Percentiles rank a stretch among this genome's conserved stretches.
Evolutionary conservation across 306 rosid species (phyloP).

Genomic region (Lathyrus oleraceus): DNA sequence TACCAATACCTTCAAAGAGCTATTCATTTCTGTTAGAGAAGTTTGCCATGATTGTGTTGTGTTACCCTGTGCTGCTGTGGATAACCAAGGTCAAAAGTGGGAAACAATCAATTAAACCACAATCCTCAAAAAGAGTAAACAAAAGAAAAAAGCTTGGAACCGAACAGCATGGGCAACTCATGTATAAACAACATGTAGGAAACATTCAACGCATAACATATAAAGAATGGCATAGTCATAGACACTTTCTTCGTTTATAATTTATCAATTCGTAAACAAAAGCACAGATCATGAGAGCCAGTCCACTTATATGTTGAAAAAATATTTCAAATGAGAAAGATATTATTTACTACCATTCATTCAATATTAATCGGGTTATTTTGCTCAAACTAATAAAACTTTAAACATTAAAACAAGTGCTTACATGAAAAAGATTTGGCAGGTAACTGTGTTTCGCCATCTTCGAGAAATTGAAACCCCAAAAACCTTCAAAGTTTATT

Average conservation of each 20-base stretch:
- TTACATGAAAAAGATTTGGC: conserved; percentile 60
- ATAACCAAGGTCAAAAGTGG: conserved; percentile 33
- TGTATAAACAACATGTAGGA: conserved; percentile 10
- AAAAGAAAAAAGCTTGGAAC: conserved; percentile 20
- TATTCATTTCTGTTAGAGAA: conserved; percentile 49
- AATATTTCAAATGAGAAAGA: conserved; percentile 11
- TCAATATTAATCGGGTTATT: neutral
- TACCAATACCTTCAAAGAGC: conserved; percentile 63
- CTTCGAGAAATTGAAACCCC: conserved; percentile 76
- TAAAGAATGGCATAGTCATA: conserved; percentile 8
- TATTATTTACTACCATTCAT: conserved; percentile 8
- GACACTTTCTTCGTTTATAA: conserved; percentile 11
- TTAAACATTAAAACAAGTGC: conserved; percentile 31
- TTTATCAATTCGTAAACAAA: conserved; percentile 9
- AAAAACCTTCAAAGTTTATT: conserved; percentile 61
- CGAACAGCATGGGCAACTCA: conserved; percentile 24
- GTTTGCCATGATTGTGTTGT: conserved; percentile 43
- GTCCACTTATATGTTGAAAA: neutral
- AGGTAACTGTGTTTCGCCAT: conserved; percentile 45
- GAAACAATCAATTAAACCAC: conserved; percentile 30
- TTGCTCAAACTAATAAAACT: conserved; percentile 22
- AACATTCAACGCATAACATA: conserved; percentile 5
- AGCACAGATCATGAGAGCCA: conserved; percentile 4
- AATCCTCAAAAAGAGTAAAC: conserved; percentile 4
- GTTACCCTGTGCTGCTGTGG: conserved; percentile 42